These are phyloP conservation scores for Leccinum obscurum DNA, from an alignment of 768 basidiomycete species.

Conservation along the genomic window DNA sequence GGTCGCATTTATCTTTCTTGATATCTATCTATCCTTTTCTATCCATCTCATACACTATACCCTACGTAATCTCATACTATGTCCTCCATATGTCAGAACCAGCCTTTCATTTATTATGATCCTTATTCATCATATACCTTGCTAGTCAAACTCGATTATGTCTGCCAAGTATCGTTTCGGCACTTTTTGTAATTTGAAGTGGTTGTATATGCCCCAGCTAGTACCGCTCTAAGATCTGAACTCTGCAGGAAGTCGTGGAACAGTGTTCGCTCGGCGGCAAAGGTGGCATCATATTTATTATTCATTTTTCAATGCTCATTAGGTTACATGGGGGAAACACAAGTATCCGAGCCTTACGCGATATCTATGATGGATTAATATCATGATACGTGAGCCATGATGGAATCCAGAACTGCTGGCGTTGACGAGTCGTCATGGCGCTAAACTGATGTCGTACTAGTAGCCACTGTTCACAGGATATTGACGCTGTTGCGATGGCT, in stretches of 20 bases:
- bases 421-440: too few species aligned
- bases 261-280: too few species aligned
- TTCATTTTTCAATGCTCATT: too few species aligned
- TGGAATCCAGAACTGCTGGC: background rate
- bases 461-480: background rate
- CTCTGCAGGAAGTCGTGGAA: too few species aligned
- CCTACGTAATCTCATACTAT: slow-evolving; percentile 17
- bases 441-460: background rate
- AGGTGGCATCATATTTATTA: too few species aligned
- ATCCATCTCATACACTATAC: slow-evolving; percentile 14
- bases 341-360: background rate
- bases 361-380: too few species aligned
- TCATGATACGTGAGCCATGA: background rate
- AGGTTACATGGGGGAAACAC: too few species aligned
- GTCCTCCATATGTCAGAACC: background rate
- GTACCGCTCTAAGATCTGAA: too few species aligned
- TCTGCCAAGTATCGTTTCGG: slow-evolving; percentile 1
- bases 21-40: slow-evolving; percentile 4
- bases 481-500: background rate
- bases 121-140: background rate
- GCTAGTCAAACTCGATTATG: background rate
- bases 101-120: background rate
- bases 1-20: slow-evolving; percentile 7
- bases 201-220: background rate
- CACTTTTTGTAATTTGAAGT: background rate